These are phyloP conservation scores for Fulvia fulva DNA, from an alignment of 2,329 filamentous ascomycete species.

Conservation along the genomic window DNA sequence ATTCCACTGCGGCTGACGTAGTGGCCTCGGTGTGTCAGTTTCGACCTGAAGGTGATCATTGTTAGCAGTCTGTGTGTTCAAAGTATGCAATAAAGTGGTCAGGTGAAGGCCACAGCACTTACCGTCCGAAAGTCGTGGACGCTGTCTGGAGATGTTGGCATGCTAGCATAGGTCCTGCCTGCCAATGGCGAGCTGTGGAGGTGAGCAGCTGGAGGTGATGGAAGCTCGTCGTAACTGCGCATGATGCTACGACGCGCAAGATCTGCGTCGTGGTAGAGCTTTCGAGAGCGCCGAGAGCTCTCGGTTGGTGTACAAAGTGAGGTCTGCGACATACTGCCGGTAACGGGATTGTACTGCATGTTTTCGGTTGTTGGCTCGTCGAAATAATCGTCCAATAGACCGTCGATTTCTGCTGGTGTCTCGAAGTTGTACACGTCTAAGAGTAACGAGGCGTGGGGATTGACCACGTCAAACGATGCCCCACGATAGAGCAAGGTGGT, in stretches of 20 bases:
- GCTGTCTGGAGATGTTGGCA: background rate
- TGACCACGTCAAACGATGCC: constrained; percentile 34
- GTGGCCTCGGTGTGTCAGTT: background rate
- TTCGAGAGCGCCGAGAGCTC: constrained; percentile 16
- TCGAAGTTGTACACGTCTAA: constrained; percentile 27
- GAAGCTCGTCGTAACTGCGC: constrained; percentile 13
- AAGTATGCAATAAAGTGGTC: background rate
- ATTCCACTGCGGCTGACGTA: background rate
- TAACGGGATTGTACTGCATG: constrained; percentile 9
- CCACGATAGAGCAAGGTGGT: constrained; percentile 31
- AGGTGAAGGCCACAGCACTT: background rate
- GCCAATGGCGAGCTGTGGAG: constrained; percentile 6
- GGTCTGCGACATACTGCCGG: constrained; percentile 17
- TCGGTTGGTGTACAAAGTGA: constrained; percentile 15
- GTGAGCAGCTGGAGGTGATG: constrained; percentile 9
- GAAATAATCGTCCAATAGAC: constrained; percentile 33
- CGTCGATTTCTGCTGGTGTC: constrained; percentile 34
- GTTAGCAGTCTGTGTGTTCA: background rate
- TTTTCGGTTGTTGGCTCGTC: constrained; percentile 7
- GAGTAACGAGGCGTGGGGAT: constrained; percentile 34
- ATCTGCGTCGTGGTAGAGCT: constrained; percentile 26
- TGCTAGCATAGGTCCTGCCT: background rate
- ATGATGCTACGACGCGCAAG: constrained; percentile 30
- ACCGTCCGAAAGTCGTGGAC: background rate
- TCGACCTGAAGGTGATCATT: background rate